Conservation (phyloP, 768 basidiomycete genomes). For the Tylopilus sp. region DNA sequence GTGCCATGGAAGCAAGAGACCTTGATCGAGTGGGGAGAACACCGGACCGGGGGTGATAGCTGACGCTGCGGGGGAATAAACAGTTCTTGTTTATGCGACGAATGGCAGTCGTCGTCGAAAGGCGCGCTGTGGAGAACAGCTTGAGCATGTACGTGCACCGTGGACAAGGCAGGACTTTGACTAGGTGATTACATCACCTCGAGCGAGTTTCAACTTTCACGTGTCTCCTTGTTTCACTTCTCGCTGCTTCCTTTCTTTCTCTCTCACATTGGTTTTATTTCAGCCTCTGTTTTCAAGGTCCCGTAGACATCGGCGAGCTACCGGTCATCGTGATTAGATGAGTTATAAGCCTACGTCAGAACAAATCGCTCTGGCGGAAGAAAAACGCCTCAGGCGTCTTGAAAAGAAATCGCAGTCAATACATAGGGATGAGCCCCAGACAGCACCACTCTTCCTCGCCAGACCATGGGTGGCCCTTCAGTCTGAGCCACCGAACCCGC, state of each 20-base stretch:
- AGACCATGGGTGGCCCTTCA: conserved; percentile 37
- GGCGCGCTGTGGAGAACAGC: conserved; percentile 27
- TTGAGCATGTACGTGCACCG: conserved; percentile 18
- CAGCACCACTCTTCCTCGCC: conserved; percentile 10
- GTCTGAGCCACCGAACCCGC: background rate
- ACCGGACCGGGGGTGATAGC: conserved; percentile 1
- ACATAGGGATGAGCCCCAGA: background rate
- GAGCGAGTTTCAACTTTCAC: no score
- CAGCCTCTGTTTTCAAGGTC: no score
- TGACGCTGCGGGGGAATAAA: background rate
- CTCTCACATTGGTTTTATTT: no score
- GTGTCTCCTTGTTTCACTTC: no score
- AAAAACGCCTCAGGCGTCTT: conserved; percentile 41
- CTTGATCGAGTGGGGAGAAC: conserved; percentile 1
- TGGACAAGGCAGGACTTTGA: background rate
- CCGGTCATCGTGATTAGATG: no score
- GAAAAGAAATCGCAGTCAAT: conserved; percentile 36
- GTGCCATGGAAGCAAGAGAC: conserved; percentile 30
- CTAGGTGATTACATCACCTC: conserved; percentile 17
- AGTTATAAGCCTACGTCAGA: conserved; percentile 44
- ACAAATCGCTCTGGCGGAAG: conserved; percentile 52
- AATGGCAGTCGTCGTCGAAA: conserved; percentile 13
- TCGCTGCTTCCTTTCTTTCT: no score
- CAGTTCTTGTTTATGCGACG: conserved; percentile 4
- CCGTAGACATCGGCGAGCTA: no score